Conservation (phyloP, 495 filamentous ascomycete species). For the Tuber melanosporum region DNA sequence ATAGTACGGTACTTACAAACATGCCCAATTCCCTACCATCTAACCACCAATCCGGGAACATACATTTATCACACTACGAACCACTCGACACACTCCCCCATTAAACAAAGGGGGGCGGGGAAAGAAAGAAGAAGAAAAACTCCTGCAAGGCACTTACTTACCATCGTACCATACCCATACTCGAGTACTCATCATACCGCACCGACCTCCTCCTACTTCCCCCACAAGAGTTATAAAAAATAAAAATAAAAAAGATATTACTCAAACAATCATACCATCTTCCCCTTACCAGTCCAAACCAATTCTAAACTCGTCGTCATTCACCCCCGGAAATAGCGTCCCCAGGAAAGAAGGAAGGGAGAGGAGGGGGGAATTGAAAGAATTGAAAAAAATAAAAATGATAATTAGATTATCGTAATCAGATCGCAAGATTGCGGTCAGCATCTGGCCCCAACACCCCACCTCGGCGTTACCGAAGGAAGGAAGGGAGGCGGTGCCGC, state of each 20-base stretch:
- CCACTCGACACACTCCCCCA: background rate
- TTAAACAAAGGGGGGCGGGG: background rate
- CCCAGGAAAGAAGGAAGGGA: background rate
- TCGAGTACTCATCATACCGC: background rate
- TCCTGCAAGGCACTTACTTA: background rate
- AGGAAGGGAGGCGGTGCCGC: background rate
- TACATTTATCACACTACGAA: background rate
- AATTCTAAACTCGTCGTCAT: background rate
- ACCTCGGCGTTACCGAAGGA: background rate
- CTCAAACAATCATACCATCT: background rate
- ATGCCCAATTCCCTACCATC: background rate
- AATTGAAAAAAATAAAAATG: background rate
- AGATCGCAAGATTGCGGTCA: constrained; percentile 34
- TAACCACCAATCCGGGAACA: background rate
- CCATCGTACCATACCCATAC: background rate
- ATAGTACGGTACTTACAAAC: background rate
- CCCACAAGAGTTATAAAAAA: background rate
- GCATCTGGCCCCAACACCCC: background rate
- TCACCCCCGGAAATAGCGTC: background rate
- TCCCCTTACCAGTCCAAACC: background rate
- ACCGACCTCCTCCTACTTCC: background rate
- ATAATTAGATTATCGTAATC: constrained; percentile 34
- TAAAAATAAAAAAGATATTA: background rate
- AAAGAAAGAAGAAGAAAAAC: background rate
- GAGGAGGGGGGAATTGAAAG: background rate